phyloP scores from a whole-genome alignment of 805 yeast genomes.

The Lachancea lanzarotensis region DNA sequence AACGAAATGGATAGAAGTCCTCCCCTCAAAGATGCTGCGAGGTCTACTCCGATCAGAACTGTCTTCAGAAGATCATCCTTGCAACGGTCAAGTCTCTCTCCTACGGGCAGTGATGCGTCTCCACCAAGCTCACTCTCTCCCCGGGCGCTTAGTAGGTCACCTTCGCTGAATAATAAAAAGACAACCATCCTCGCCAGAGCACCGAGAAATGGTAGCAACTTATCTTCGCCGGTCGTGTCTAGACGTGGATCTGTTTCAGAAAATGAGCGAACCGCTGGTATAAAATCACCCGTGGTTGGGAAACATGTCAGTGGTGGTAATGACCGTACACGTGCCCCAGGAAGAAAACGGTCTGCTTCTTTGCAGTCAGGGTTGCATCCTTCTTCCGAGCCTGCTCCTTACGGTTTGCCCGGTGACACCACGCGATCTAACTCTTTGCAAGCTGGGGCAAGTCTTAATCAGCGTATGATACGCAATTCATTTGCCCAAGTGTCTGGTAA shows the following conservation, averaged over 20 bases:
- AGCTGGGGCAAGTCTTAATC: constrained; percentile 24
- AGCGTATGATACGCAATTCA: constrained; percentile 24
- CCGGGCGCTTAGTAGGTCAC: constrained; percentile 16
- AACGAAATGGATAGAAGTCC: neutral
- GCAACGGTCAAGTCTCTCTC: constrained; percentile 9
- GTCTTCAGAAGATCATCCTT: constrained; percentile 9
- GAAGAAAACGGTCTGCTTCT: constrained; percentile 28
- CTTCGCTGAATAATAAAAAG: constrained; percentile 15
- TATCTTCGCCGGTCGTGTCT: constrained; percentile 16
- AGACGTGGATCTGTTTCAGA: constrained; percentile 17
- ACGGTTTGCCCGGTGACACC: neutral
- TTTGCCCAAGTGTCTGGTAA: constrained; percentile 11
- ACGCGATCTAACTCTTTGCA: constrained; percentile 29
- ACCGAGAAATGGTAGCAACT: constrained; percentile 5
- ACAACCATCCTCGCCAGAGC: constrained; percentile 13
- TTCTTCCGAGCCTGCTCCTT: neutral
- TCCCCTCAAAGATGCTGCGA: neutral
- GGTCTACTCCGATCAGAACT: constrained; percentile 1
- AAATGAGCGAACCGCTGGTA: neutral
- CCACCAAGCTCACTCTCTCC: constrained; percentile 19
- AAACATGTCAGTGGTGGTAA: neutral
- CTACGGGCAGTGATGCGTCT: constrained; percentile 13
- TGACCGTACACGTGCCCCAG: neutral
- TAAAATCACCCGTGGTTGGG: neutral
- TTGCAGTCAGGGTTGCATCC: constrained; percentile 22